Evolutionary conservation across 805 yeast species (phyloP).

Genomic region (Brettanomyces naardenensis): DNA sequence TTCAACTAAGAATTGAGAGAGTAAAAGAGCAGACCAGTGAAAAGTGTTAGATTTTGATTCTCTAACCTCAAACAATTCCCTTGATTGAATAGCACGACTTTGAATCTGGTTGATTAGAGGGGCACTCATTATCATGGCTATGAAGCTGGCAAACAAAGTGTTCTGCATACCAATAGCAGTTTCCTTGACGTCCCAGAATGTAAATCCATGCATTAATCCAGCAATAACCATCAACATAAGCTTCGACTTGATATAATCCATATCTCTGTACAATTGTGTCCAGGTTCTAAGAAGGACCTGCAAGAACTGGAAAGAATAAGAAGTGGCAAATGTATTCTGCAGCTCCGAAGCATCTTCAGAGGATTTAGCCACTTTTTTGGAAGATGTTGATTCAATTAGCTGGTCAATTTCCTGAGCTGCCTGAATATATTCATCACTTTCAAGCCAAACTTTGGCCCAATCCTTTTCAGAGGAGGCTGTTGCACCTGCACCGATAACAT

Average conservation of each 20-base stretch:
- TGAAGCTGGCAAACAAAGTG: constrained; percentile 42
- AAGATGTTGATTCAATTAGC: too few species aligned
- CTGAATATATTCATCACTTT: constrained; percentile 25
- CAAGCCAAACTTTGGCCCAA: constrained; percentile 58
- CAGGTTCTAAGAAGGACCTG: constrained; percentile 31
- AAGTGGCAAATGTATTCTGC: constrained; percentile 32
- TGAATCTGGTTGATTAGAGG: constrained; percentile 59
- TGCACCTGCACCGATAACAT: constrained; percentile 77
- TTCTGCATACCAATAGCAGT: constrained; percentile 52
- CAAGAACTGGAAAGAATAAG: constrained; percentile 32
- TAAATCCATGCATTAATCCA: constrained; percentile 43
- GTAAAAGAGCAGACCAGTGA: constrained; percentile 56
- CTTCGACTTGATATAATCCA: constrained; percentile 41
- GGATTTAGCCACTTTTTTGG: too few species aligned
- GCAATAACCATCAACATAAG: constrained; percentile 30
- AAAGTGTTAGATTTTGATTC: constrained; percentile 66
- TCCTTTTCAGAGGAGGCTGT: constrained; percentile 51
- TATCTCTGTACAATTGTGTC: constrained; percentile 39
- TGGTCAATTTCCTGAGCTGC: too few species aligned
- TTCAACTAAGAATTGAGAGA: constrained; percentile 49
- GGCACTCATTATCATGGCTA: constrained; percentile 50
- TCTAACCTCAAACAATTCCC: constrained; percentile 63
- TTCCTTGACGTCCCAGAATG: constrained; percentile 53
- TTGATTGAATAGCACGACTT: constrained; percentile 44
- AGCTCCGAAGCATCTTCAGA: constrained; percentile 11